Conservation (phyloP, 257 asterid genomes). For the Penstemon davidsonii region DNA sequence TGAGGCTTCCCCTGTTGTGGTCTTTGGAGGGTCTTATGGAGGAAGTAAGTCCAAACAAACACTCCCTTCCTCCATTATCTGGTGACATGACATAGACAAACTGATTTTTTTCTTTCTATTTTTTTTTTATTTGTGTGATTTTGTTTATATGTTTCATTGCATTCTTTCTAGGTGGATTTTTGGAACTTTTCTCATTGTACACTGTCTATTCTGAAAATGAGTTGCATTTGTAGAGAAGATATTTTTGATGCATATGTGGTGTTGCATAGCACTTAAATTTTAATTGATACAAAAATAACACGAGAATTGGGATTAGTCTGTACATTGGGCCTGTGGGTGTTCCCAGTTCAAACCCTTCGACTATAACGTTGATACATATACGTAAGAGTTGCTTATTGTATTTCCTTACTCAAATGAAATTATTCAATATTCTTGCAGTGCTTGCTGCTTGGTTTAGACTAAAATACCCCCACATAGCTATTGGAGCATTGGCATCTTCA, state of each 20-base stretch:
- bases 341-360: no score
- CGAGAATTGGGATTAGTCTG: no score
- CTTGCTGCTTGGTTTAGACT: slow-evolving; percentile 87
- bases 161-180: background rate
- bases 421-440: slow-evolving; percentile 45
- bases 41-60: slow-evolving; percentile 59
- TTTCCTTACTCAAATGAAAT: background rate
- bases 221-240: background rate
- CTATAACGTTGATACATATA: background rate
- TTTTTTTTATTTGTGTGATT: background rate
- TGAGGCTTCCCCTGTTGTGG: slow-evolving; percentile 78
- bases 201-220: slow-evolving; percentile 2
- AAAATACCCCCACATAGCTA: slow-evolving; percentile 70
- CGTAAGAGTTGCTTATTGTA: background rate
- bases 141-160: background rate
- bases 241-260: background rate
- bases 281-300: no score
- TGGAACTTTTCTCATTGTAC: background rate
- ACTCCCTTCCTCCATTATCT: background rate
- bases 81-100: slow-evolving; percentile 13
- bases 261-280: background rate
- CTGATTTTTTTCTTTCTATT: background rate
- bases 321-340: no score
- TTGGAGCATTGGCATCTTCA: slow-evolving; percentile 89
- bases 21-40: slow-evolving; percentile 88